A percentile compares a stretch with the other conserved stretches of the same genome.
Conservation (phyloP, 257 asterid species). For the Cynanchum wilfordii region DNA sequence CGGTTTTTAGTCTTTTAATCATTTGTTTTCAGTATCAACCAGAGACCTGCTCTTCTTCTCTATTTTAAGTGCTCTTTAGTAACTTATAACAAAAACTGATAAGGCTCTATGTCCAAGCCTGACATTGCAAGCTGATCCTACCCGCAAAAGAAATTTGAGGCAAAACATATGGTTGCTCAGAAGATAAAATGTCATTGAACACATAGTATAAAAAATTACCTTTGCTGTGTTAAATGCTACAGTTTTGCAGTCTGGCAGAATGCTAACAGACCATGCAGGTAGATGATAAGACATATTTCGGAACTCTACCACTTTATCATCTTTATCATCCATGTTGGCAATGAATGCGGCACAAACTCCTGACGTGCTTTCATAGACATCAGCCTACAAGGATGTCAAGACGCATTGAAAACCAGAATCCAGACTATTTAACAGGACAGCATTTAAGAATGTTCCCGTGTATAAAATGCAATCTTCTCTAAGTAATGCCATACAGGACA, state of each 20-base stretch:
- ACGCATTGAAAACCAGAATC: not conserved
- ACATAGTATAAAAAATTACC: constrained; percentile 34
- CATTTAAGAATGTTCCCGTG: not conserved
- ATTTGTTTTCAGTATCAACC: not conserved
- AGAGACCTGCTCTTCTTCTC: not conserved
- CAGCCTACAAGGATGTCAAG: constrained; percentile 46
- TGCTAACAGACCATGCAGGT: constrained; percentile 96
- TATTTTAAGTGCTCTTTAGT: not conserved
- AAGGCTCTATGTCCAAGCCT: not conserved
- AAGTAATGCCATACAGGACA: not conserved
- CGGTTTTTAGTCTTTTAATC: not conserved
- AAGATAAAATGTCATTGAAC: not conserved
- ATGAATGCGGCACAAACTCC: constrained; percentile 80
- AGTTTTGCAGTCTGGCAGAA: constrained; percentile 78
- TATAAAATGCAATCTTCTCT: not conserved
- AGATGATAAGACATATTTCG: constrained; percentile 55
- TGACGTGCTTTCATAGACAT: constrained; percentile 63
- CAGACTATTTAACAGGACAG: not conserved
- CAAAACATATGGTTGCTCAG: not conserved
- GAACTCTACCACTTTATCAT: constrained; percentile 51
- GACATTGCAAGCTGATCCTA: not conserved
- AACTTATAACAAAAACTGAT: not conserved
- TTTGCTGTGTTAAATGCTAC: constrained; percentile 87
- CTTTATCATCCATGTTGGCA: constrained; percentile 70
- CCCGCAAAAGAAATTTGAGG: not conserved